A percentile compares a stretch with the other conserved stretches of the same genome.
phyloP scores from a whole-genome alignment of 805 yeast genomes.

The Saccharomycopsis malanga region DNA sequence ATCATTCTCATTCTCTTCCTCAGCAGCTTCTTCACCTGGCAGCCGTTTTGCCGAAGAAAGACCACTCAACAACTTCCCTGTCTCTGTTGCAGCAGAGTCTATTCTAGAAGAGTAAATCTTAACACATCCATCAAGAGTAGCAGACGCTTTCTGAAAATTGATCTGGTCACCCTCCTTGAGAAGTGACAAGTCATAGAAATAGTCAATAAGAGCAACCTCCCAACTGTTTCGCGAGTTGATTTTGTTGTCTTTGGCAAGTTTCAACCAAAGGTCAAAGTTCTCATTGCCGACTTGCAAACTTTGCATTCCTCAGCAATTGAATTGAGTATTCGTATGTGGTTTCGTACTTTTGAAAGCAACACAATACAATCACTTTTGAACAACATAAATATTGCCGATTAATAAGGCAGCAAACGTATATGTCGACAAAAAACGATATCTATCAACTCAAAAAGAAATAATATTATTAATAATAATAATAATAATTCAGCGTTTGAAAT shows the following conservation, averaged over 20 bases:
- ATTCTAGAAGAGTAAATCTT: constrained; percentile 87
- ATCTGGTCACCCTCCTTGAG: constrained; percentile 70
- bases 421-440: too few species aligned
- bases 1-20: constrained; percentile 24
- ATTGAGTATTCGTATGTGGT: too few species aligned
- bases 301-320: too few species aligned
- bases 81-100: constrained; percentile 86
- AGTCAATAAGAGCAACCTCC: constrained; percentile 87
- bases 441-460: too few species aligned
- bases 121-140: constrained; percentile 90
- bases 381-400: too few species aligned
- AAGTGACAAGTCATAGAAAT: constrained; percentile 75
- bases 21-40: constrained; percentile 21
- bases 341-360: too few species aligned
- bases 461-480: too few species aligned
- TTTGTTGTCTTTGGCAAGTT: constrained; percentile 75
- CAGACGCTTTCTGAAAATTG: constrained; percentile 85
- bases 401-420: too few species aligned
- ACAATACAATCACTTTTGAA: too few species aligned
- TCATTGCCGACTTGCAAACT: constrained; percentile 29
- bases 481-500: too few species aligned
- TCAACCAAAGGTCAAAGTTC: constrained; percentile 77
- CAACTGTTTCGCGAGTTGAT: constrained; percentile 82
- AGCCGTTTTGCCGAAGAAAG: constrained; percentile 41
- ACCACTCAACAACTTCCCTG: constrained; percentile 77